These are phyloP conservation scores for Trifolium fragiferum DNA, from an alignment of 306 rosid species.

Conservation along the genomic window DNA sequence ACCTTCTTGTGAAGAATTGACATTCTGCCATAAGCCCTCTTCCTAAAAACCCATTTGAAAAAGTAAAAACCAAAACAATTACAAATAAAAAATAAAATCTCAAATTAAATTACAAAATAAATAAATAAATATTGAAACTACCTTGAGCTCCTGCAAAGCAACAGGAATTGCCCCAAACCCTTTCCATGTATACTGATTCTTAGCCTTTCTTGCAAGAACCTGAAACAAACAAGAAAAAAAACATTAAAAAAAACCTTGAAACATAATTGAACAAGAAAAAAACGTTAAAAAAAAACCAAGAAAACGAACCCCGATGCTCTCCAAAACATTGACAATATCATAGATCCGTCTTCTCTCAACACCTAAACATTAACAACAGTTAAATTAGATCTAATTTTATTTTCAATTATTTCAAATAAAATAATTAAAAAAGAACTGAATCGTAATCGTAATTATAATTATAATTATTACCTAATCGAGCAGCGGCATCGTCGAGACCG, in stretches of 20 bases:
- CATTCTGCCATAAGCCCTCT: conserved; percentile 63
- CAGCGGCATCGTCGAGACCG: conserved; percentile 94
- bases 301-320: conserved; percentile 77
- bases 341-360: conserved; percentile 95
- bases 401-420: background rate
- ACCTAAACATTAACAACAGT: conserved; percentile 46
- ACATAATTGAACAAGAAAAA: background rate
- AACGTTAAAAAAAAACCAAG: background rate
- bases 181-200: conserved; percentile 91
- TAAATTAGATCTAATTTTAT: background rate
- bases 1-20: conserved; percentile 46
- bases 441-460: background rate
- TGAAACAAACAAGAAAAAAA: conserved; percentile 5
- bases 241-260: background rate
- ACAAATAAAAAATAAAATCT: background rate
- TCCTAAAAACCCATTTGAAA: conserved; percentile 50
- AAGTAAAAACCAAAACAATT: conserved; percentile 26
- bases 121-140: conserved; percentile 14
- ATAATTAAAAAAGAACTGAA: too few relatives aligned
- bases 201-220: conserved; percentile 84
- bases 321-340: conserved; percentile 88
- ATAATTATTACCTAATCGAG: conserved; percentile 62
- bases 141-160: conserved; percentile 74
- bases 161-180: conserved; percentile 77
- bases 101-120: background rate